Evolutionary conservation across 495 filamentous ascomycete genomes (phyloP).

Genomic region (Aspergillus ellipticus): DNA sequence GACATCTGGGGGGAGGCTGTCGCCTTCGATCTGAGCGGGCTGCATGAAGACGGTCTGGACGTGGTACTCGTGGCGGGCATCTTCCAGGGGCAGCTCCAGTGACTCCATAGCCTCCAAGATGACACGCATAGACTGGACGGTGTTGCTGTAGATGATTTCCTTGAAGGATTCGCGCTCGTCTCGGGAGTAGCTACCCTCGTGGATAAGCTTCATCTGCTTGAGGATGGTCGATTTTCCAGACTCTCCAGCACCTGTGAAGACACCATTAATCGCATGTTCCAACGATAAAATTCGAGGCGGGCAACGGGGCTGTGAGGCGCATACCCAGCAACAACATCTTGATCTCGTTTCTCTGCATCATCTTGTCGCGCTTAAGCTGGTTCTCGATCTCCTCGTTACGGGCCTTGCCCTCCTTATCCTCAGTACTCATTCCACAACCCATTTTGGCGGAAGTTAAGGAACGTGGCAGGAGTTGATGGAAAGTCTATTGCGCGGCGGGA

Average conservation of each 20-base stretch:
- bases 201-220: slow-evolving; percentile 89
- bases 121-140: slow-evolving; percentile 92
- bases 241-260: slow-evolving; percentile 84
- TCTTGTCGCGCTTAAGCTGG: slow-evolving; percentile 90
- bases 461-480: slow-evolving; percentile 15
- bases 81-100: slow-evolving; percentile 81
- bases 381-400: slow-evolving; percentile 99
- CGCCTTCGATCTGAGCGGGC: slow-evolving; percentile 90
- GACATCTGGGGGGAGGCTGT: slow-evolving; percentile 90
- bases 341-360: slow-evolving; percentile 95
- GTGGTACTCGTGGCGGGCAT: slow-evolving; percentile 84
- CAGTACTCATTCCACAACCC: slow-evolving; percentile 99
- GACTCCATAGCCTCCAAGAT: slow-evolving; percentile 97
- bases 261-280: slow-evolving; percentile 10
- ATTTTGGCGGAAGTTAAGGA: slow-evolving; percentile 59
- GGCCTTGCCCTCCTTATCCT: slow-evolving; percentile 99
- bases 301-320: slow-evolving; percentile 23
- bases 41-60: slow-evolving; percentile 97
- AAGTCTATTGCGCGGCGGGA: slow-evolving; percentile 7
- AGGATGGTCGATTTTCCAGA: slow-evolving; percentile 99
- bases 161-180: slow-evolving; percentile 65
- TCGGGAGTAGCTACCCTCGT: slow-evolving; percentile 55
- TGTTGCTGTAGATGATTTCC: slow-evolving; percentile 98
- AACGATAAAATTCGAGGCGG: background rate
- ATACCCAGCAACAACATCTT: slow-evolving; percentile 98